Base-by-base conservation (phyloP, 805 yeast genomes). In the Henningerozyma blattae region DNA sequence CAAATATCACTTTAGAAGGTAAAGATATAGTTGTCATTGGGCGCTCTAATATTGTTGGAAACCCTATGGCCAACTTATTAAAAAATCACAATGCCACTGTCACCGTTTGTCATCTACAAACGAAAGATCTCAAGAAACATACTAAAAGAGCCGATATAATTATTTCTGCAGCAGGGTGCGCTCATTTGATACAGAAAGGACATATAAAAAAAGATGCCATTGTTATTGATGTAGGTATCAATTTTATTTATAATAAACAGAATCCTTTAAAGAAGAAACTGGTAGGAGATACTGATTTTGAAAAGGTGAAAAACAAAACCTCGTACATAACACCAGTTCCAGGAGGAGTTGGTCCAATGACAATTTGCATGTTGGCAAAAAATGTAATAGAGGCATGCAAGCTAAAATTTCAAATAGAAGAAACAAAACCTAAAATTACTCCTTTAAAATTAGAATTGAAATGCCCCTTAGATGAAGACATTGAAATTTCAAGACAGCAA, bases 301-400 rank as follows among this genome's bases (percentile, higher is more conserved):
- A 65, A 35, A 62, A 75, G 20, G 87, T 84, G 35, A 58, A 67
- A 37, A 58, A 62, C 26, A 70, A 65, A 42, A 77, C 86, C 4
- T 65, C 77, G 6, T 72, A 68, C 46, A 71, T 91, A 42, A 87
- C 97, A 5, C 98, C 98, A 14, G 98, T 89, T 36, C 98, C 98
- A 22, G 97, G 97, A 54, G 97, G 97, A 48, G 97, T 89, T 42
- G 98, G 98, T 27, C 98, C 98, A 43, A 89, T 89, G 97, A 89
- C 98, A 18, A 96, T 89, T 31, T 95, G 95, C 27, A 86, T 87
- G 95, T 72, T 89, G 40, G 71, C 87, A 41, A 72, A 79, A 43
- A 89, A 91, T 52, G 89, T 89, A 9, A 65, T 76, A 37, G 68
- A 72, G 43, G 84, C 95, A 33, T 94, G 97, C 15, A 67, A 78